Conservation (phyloP, 2,329 filamentous ascomycete genomes). For the Trichoderma simmonsii region DNA sequence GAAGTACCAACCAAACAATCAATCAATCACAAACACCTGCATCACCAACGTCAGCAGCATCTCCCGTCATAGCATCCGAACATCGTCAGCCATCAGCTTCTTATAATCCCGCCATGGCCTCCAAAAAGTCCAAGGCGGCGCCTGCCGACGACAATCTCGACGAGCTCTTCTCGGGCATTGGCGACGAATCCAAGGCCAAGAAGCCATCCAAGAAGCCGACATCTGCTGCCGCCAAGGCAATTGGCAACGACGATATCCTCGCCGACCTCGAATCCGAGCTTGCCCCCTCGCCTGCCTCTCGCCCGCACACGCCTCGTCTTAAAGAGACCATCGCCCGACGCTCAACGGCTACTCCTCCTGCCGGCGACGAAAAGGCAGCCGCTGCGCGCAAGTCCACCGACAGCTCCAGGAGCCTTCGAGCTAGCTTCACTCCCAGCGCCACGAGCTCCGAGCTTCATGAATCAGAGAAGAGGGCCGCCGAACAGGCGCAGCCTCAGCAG, state of each 20-base stretch:
- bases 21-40: neutral
- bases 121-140: slow-evolving; percentile 56
- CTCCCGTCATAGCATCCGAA: neutral
- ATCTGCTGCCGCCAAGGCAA: slow-evolving; percentile 48
- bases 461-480: slow-evolving; percentile 48
- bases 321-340: slow-evolving; percentile 48
- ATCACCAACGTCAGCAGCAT: neutral
- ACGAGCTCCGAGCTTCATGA: slow-evolving; percentile 61
- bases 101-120: slow-evolving; percentile 47
- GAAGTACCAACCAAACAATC: neutral
- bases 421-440: slow-evolving; percentile 67
- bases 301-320: slow-evolving; percentile 79
- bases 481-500: slow-evolving; percentile 35
- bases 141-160: slow-evolving; percentile 61
- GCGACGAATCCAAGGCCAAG: slow-evolving; percentile 49
- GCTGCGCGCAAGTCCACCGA: slow-evolving; percentile 70
- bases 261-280: slow-evolving; percentile 77
- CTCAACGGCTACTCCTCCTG: slow-evolving; percentile 49
- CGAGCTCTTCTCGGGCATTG: slow-evolving; percentile 63
- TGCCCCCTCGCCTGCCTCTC: slow-evolving; percentile 66
- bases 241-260: slow-evolving; percentile 69
- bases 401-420: slow-evolving; percentile 67
- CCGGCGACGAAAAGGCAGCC: slow-evolving; percentile 61
- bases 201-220: slow-evolving; percentile 49
- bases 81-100: neutral